Percentiles rank a stretch among this genome's conserved stretches.
Conservation (phyloP, 2,329 filamentous ascomycete genomes). For the Incumbomyces delicatus region DNA sequence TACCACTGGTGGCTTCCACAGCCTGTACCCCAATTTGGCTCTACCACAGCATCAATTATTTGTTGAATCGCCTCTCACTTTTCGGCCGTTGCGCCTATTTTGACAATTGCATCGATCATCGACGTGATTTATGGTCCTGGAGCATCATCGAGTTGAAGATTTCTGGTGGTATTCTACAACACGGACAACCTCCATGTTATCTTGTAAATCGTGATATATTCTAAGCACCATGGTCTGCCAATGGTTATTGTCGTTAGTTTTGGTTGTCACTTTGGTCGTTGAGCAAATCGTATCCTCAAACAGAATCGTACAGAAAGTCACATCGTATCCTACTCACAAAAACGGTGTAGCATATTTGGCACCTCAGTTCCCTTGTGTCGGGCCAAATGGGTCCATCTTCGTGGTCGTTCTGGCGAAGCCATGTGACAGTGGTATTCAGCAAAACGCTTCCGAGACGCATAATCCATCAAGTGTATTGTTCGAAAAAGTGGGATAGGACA, state of each 20-base stretch:
- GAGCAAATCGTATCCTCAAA: too few species aligned
- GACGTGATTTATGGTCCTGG: conserved; percentile 9
- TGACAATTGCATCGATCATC: conserved; percentile 12
- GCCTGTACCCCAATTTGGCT: conserved; percentile 13
- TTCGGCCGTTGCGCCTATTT: conserved; percentile 12
- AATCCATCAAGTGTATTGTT: background rate
- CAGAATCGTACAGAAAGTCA: too few species aligned
- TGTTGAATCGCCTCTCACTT: too few species aligned
- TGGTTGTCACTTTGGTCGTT: background rate
- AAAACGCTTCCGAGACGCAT: background rate
- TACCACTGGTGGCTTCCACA: conserved; percentile 12
- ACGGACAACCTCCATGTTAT: conserved; percentile 12
- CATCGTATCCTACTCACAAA: too few species aligned
- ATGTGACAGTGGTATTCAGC: background rate
- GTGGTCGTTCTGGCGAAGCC: too few species aligned
- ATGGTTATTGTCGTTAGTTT: background rate
- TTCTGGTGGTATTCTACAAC: conserved; percentile 11
- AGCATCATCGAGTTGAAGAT: conserved; percentile 6
- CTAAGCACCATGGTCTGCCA: background rate
- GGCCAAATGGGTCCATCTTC: too few species aligned
- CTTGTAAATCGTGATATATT: background rate
- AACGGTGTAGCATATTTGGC: too few species aligned
- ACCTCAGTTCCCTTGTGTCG: too few species aligned
- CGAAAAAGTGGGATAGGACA: background rate
- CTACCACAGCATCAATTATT: too few species aligned